A percentile compares a stretch with the other conserved stretches of the same genome.
Evolutionary conservation across 2,329 filamentous ascomycete genomes (phyloP).

Genomic region (Pseudogymnoascus sp.): DNA sequence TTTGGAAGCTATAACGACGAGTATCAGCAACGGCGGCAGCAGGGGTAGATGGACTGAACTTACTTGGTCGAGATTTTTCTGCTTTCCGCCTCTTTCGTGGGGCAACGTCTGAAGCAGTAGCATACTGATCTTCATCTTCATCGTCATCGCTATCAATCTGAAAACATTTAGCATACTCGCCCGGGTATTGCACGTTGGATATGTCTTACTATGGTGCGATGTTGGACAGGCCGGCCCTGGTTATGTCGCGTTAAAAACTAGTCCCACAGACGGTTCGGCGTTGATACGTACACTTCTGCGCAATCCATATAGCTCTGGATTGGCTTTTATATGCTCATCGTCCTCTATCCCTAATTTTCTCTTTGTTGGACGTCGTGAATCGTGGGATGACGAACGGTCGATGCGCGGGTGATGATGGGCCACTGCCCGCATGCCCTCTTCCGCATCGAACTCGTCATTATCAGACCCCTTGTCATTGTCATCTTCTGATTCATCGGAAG

Average conservation of each 20-base stretch:
- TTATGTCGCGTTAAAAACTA: conserved; percentile 5
- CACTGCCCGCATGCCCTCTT: conserved; percentile 51
- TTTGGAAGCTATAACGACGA: conserved; percentile 47
- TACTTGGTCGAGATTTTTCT: conserved; percentile 59
- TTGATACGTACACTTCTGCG: conserved; percentile 71
- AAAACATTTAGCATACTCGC: conserved; percentile 21
- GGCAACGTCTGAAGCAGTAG: conserved; percentile 68
- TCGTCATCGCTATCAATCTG: conserved; percentile 52
- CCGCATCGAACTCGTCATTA: conserved; percentile 72
- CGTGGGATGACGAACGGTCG: conserved; percentile 60
- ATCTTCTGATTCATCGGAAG: conserved; percentile 27
- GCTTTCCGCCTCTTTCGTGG: conserved; percentile 62
- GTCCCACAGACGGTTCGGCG: conserved; percentile 29
- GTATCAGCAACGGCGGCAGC: conserved; percentile 21
- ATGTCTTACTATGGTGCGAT: conserved; percentile 45
- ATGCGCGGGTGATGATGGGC: conserved; percentile 36
- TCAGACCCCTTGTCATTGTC: conserved; percentile 51
- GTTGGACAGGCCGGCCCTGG: conserved; percentile 52
- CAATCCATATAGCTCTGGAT: conserved; percentile 91
- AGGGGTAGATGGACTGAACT: conserved; percentile 27
- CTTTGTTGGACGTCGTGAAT: conserved; percentile 64
- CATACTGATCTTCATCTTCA: conserved; percentile 45
- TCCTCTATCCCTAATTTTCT: conserved; percentile 65
- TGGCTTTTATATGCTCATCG: conserved; percentile 79
- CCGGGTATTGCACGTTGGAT: conserved; percentile 13